phyloP scores from a whole-genome alignment of 1,284 basidiomycete species.

The Acaromyces ingoldii region DNA sequence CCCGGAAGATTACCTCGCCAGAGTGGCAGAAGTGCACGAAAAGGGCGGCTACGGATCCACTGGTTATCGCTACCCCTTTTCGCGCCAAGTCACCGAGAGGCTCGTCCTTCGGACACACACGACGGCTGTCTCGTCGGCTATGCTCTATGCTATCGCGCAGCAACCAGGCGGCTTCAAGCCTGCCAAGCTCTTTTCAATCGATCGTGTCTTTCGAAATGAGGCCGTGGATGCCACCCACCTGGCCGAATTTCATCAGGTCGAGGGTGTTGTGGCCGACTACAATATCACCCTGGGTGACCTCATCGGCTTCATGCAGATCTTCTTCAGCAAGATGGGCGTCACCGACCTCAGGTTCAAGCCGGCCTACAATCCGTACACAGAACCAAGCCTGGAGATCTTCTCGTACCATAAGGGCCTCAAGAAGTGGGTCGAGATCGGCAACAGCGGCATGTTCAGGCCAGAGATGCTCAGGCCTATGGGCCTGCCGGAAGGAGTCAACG shows the following conservation, averaged over 20 bases:
- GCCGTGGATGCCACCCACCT: conserved; percentile 98
- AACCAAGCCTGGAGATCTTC: conserved; percentile 99
- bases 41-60: conserved; percentile 86
- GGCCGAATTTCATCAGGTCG: conserved; percentile 99
- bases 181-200: conserved; percentile 95
- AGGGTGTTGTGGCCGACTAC: conserved; percentile 95
- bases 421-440: conserved; percentile 86
- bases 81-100: conserved; percentile 80
- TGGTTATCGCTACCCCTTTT: conserved; percentile 98
- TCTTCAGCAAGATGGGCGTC: conserved; percentile 98
- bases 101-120: conserved; percentile 95
- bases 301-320: conserved; percentile 65
- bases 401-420: conserved; percentile 91
- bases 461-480: conserved; percentile 98
- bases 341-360: conserved; percentile 92
- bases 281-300: conserved; percentile 91
- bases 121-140: conserved; percentile 86
- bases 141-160: conserved; percentile 74
- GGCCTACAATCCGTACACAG: conserved; percentile 67
- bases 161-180: conserved; percentile 77
- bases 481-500: conserved; percentile 90
- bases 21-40: conserved; percentile 83
- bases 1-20: conserved; percentile 78
- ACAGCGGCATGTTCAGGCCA: conserved; percentile 97
- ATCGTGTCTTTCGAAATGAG: conserved; percentile 98